A percentile compares a stretch with the other conserved stretches of the same genome.
Conservation (phyloP, 768 basidiomycete species). For the Cystofilobasidium ferigula region DNA sequence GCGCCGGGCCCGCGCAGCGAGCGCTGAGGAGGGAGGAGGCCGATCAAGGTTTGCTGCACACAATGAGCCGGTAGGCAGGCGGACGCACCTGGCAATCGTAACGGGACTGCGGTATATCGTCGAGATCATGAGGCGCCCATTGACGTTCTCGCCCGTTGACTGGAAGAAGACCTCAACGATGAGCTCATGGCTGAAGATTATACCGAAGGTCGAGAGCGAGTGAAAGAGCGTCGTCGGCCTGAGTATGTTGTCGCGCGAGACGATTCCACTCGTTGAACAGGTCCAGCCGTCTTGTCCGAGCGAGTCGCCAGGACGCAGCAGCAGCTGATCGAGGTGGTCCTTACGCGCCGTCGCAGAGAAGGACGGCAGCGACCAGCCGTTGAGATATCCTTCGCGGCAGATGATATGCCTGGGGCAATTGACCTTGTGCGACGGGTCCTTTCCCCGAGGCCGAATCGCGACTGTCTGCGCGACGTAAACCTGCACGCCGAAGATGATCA, state of each 20-base stretch:
- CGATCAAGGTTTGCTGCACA: too few species aligned
- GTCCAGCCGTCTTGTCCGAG: not conserved
- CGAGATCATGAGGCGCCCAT: not conserved
- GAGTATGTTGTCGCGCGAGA: not conserved
- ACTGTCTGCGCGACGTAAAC: not conserved
- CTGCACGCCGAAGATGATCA: slow-evolving; percentile 4
- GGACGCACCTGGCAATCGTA: not conserved
- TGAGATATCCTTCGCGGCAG: not conserved
- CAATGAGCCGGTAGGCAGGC: not conserved
- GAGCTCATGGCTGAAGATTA: not conserved
- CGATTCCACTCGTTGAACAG: not conserved
- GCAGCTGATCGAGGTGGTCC: not conserved
- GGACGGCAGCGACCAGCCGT: not conserved
- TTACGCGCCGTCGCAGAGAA: not conserved
- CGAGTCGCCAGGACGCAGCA: not conserved
- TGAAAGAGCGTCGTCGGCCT: not conserved
- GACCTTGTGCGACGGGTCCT: not conserved
- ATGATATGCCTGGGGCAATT: not conserved
- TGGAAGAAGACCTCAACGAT: not conserved
- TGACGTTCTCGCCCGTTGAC: not conserved
- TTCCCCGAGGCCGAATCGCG: not conserved
- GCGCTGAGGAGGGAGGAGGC: too few species aligned
- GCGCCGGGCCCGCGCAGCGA: too few species aligned
- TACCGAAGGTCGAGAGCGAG: not conserved
- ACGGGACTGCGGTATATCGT: not conserved